Conservation (phyloP, 768 basidiomycete species). For the Arthromyces matolae region DNA sequence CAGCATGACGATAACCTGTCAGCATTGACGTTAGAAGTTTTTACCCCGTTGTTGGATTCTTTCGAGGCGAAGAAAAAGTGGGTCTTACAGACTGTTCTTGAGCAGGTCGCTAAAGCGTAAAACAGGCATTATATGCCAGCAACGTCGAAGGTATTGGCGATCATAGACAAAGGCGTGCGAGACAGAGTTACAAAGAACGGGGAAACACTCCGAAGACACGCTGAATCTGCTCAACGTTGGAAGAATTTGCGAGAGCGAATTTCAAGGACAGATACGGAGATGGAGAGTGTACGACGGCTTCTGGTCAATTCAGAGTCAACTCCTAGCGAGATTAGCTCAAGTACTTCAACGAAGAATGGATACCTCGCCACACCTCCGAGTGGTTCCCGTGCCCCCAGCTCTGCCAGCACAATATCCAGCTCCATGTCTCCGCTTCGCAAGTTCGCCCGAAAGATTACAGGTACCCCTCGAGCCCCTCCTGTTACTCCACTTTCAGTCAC, state of each 20-base stretch:
- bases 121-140: conserved; percentile 91
- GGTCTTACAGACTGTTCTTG: neutral
- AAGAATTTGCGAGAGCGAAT: conserved; percentile 76
- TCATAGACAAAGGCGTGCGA: conserved; percentile 90
- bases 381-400: conserved; percentile 42
- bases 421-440: conserved; percentile 81
- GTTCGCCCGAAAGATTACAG: conserved; percentile 68
- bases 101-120: neutral
- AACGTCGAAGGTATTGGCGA: conserved; percentile 85
- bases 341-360: conserved; percentile 52
- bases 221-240: conserved; percentile 88
- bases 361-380: conserved; percentile 66
- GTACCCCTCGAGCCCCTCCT: conserved; percentile 34
- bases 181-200: conserved; percentile 97
- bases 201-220: conserved; percentile 85
- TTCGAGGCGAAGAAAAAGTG: conserved; percentile 90
- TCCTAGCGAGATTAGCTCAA: conserved; percentile 70
- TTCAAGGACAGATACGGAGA: conserved; percentile 72
- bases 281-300: conserved; percentile 66
- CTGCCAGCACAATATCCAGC: conserved; percentile 57
- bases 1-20: conserved; percentile 44
- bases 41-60: conserved; percentile 63
- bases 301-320: conserved; percentile 47
- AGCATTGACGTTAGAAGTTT: conserved; percentile 56
- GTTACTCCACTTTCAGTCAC: conserved; percentile 47